Conservation (phyloP, 495 filamentous ascomycete genomes). For the Penicillium verhagenii region DNA sequence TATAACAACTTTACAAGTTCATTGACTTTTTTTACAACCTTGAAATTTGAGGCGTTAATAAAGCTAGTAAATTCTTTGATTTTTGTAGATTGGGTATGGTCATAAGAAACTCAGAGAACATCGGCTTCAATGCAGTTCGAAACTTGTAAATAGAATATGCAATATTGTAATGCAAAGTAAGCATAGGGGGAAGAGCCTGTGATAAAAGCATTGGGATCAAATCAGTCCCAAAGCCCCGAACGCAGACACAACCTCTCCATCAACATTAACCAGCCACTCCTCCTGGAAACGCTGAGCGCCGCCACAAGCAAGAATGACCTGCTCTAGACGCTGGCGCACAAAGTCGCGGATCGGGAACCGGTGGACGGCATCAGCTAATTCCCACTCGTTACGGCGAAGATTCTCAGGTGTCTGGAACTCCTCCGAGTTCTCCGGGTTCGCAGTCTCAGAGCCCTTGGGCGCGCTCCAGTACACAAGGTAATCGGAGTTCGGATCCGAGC, state of each 20-base stretch:
- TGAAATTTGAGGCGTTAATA: too few relatives aligned
- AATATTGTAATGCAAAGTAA: neutral
- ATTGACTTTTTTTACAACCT: too few relatives aligned
- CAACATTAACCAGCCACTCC: constrained; percentile 84
- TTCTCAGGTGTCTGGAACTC: constrained; percentile 65
- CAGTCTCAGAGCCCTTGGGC: constrained; percentile 24
- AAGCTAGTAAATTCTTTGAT: too few relatives aligned
- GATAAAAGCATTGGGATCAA: constrained; percentile 2
- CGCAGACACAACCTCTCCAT: constrained; percentile 68
- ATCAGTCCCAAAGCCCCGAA: constrained; percentile 59
- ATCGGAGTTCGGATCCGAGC: constrained; percentile 41
- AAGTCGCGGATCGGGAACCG: constrained; percentile 67
- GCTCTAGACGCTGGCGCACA: constrained; percentile 63
- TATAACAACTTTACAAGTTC: too few relatives aligned
- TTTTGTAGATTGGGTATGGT: constrained; percentile 2
- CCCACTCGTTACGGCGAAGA: constrained; percentile 54
- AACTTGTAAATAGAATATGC: neutral
- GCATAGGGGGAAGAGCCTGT: too few relatives aligned
- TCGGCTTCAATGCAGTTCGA: neutral
- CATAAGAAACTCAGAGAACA: neutral
- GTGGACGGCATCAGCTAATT: constrained; percentile 66
- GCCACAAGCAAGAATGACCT: constrained; percentile 64
- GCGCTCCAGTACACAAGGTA: constrained; percentile 56
- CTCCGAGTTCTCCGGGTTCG: constrained; percentile 28
- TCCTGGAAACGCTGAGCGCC: constrained; percentile 71